These are phyloP conservation scores for Pachyrhizus erosus DNA, from an alignment of 306 rosid species.

Conservation along the genomic window DNA sequence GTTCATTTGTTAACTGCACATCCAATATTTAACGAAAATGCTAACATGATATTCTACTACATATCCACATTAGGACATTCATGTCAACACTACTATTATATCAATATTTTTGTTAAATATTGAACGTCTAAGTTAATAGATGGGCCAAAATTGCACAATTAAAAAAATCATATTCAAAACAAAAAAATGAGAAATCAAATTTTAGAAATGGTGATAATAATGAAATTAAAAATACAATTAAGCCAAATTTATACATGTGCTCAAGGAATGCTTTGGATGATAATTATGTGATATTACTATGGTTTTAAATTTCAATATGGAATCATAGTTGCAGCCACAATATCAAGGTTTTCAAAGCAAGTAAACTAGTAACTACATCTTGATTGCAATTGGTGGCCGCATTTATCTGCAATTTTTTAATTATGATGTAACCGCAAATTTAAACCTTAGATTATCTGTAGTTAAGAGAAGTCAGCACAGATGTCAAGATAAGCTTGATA, in stretches of 20 bases:
- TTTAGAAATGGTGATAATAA: background rate
- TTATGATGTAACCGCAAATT: background rate
- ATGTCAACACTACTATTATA: background rate
- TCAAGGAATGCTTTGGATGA: background rate
- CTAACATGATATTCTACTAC: too few species aligned
- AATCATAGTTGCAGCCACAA: background rate
- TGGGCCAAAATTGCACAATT: background rate
- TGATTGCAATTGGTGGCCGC: background rate
- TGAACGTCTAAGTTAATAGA: background rate
- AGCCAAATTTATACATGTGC: background rate
- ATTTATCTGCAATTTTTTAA: background rate
- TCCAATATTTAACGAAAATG: too few species aligned
- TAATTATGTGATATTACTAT: background rate
- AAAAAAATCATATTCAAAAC: too few species aligned
- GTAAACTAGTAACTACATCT: background rate
- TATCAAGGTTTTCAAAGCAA: background rate
- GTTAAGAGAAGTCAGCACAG: background rate
- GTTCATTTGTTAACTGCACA: too few species aligned
- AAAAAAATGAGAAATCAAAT: background rate
- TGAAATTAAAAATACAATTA: too few species aligned
- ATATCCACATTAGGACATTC: too few species aligned
- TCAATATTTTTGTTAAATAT: too few species aligned
- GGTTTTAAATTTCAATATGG: background rate
- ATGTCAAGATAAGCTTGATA: background rate
- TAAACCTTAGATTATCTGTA: background rate